These are phyloP conservation scores for Colletotrichum tabaci DNA, from an alignment of 2,329 filamentous ascomycete species.

Conservation along the genomic window DNA sequence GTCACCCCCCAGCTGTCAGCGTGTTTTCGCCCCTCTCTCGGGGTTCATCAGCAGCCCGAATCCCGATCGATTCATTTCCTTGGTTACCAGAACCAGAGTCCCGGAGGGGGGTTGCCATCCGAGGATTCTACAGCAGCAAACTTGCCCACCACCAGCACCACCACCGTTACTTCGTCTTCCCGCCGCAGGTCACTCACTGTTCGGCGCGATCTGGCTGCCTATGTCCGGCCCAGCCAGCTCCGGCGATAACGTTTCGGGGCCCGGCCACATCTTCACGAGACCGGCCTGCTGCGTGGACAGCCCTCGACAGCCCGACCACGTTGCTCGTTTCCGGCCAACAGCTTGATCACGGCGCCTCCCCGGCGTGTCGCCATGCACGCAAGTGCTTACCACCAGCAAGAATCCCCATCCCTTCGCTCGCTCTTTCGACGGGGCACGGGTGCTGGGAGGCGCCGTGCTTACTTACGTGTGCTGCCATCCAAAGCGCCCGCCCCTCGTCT, in stretches of 20 bases:
- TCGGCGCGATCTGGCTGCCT: background rate
- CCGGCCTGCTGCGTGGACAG: background rate
- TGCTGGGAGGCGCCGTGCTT: background rate
- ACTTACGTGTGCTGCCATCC: background rate
- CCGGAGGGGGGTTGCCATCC: background rate
- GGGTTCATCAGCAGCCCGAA: conserved; percentile 35
- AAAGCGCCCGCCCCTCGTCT: background rate
- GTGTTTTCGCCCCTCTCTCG: conserved; percentile 29
- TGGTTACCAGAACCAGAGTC: conserved; percentile 14
- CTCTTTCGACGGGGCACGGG: background rate
- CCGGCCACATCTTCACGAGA: background rate
- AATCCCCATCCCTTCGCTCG: background rate
- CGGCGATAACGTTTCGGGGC: conserved; percentile 8
- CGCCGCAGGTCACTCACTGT: background rate
- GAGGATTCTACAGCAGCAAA: background rate
- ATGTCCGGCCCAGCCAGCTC: conserved; percentile 5
- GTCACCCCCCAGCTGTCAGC: background rate
- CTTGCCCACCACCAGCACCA: too few species aligned
- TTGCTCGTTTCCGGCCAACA: background rate
- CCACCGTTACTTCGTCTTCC: too few species aligned
- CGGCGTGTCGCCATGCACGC: background rate
- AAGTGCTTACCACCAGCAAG: conserved; percentile 2
- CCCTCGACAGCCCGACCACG: background rate
- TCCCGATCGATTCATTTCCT: conserved; percentile 35
- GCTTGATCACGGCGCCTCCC: conserved; percentile 1